These are phyloP conservation scores for Xylaria castorea DNA, from an alignment of 495 filamentous ascomycete species.

Conservation along the genomic window DNA sequence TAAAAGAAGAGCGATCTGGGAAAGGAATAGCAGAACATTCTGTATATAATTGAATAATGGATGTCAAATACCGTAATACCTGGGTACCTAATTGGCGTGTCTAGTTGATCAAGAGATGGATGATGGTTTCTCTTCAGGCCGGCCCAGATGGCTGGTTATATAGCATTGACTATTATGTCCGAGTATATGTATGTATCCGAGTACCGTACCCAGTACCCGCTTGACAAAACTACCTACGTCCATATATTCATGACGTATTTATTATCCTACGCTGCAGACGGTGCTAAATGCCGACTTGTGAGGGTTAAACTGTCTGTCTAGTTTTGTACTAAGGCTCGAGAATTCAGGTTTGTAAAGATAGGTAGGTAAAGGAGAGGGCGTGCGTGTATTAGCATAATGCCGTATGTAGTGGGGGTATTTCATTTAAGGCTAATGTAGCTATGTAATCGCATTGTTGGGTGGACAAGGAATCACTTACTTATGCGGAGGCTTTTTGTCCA, in stretches of 20 bases:
- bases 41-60: slow-evolving; percentile 27
- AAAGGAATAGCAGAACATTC: not conserved
- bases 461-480: not conserved
- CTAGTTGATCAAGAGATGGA: not conserved
- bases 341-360: not conserved
- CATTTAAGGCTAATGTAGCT: not conserved
- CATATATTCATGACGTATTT: too few relatives aligned
- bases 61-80: not conserved
- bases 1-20: slow-evolving; percentile 17
- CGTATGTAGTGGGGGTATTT: not conserved
- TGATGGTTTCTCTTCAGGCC: not conserved
- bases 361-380: not conserved
- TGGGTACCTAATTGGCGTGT: not conserved
- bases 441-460: not conserved
- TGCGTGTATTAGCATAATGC: not conserved
- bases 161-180: not conserved
- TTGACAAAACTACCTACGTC: too few relatives aligned
- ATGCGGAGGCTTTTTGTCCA: not conserved
- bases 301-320: too few relatives aligned
- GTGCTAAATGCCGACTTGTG: too few relatives aligned
- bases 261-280: too few relatives aligned
- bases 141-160: not conserved
- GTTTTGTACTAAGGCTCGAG: not conserved
- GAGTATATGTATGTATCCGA: not conserved
- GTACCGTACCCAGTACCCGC: too few relatives aligned